phyloP scores from a whole-genome alignment of 257 asterid species.

The Scutellaria galericulata region DNA sequence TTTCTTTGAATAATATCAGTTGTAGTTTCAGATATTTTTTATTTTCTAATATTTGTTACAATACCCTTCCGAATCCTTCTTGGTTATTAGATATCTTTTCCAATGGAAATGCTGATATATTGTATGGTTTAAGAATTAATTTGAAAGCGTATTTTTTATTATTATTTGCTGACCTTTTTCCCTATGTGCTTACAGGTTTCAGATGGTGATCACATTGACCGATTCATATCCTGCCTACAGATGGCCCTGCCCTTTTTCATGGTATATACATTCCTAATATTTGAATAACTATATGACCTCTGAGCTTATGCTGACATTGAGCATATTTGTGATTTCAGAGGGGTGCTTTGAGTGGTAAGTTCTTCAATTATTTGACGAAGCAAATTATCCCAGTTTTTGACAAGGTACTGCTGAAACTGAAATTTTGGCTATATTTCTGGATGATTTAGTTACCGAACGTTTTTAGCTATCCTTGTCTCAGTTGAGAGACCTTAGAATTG shows the following conservation, averaged over 20 bases:
- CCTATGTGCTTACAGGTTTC: constrained; percentile 60
- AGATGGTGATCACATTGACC: constrained; percentile 82
- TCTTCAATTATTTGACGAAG: constrained; percentile 75
- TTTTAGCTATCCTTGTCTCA: constrained; percentile 20
- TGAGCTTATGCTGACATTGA: constrained; percentile 28
- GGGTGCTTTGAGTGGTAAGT: constrained; percentile 91
- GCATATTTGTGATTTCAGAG: constrained; percentile 56
- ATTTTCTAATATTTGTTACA: background rate
- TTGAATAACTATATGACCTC: constrained; percentile 20
- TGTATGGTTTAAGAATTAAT: background rate
- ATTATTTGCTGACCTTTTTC: constrained; percentile 28
- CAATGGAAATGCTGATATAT: constrained; percentile 6
- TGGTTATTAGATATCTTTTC: background rate
- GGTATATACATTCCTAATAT: constrained; percentile 48
- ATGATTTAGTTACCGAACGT: background rate
- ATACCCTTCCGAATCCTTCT: background rate
- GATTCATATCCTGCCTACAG: constrained; percentile 73
- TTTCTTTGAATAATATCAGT: background rate
- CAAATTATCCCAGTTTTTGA: constrained; percentile 89
- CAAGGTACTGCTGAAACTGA: constrained; percentile 61
- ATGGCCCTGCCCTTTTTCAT: constrained; percentile 81
- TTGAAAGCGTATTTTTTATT: background rate
- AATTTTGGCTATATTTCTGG: constrained; percentile 6
- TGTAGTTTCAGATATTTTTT: background rate
- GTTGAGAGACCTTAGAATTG: background rate